Conservation (phyloP, 768 basidiomycete species). For the Leucocoprinus birnbaumii region DNA sequence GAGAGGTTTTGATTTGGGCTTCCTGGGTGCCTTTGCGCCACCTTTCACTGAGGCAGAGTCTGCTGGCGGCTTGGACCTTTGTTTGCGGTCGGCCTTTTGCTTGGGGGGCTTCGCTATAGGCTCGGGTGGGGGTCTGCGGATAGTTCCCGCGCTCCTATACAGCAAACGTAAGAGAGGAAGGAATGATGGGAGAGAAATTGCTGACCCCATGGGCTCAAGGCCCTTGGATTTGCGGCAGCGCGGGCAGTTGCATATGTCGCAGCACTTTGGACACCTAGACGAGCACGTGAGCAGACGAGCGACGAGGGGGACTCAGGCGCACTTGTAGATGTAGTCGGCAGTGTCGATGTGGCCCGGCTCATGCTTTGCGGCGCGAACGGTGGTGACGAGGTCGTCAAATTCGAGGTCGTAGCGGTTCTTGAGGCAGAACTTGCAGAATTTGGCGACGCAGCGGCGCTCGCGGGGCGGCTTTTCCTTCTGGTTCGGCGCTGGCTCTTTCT, state of each 20-base stretch:
- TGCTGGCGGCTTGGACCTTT: constrained; percentile 5
- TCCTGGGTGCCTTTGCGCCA: constrained; percentile 15
- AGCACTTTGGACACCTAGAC: constrained; percentile 66
- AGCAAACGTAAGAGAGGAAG: constrained; percentile 2
- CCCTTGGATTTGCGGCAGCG: constrained; percentile 64
- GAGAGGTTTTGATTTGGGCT: constrained; percentile 32
- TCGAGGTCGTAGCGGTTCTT: constrained; percentile 65
- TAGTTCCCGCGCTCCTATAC: constrained; percentile 14
- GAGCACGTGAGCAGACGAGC: constrained; percentile 1
- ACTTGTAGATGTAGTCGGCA: constrained; percentile 52
- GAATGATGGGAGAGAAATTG: constrained; percentile 2
- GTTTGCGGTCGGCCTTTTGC: constrained; percentile 14
- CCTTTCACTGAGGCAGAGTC: constrained; percentile 9
- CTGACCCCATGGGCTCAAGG: constrained; percentile 57
- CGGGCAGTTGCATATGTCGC: constrained; percentile 65
- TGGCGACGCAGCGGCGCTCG: constrained; percentile 42
- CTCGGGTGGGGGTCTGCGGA: constrained; percentile 13
- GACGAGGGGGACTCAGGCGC: constrained; percentile 6
- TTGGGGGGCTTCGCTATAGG: constrained; percentile 4
- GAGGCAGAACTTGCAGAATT: constrained; percentile 66
- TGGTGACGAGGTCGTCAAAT: constrained; percentile 35
- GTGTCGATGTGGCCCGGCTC: constrained; percentile 21
- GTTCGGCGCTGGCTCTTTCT: constrained; percentile 17
- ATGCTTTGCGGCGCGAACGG: constrained; percentile 11
- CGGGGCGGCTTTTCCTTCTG: constrained; percentile 6